These are phyloP conservation scores for Ganoderma lingzhi DNA, from an alignment of 1,284 basidiomycete genomes.

Conservation along the genomic window DNA sequence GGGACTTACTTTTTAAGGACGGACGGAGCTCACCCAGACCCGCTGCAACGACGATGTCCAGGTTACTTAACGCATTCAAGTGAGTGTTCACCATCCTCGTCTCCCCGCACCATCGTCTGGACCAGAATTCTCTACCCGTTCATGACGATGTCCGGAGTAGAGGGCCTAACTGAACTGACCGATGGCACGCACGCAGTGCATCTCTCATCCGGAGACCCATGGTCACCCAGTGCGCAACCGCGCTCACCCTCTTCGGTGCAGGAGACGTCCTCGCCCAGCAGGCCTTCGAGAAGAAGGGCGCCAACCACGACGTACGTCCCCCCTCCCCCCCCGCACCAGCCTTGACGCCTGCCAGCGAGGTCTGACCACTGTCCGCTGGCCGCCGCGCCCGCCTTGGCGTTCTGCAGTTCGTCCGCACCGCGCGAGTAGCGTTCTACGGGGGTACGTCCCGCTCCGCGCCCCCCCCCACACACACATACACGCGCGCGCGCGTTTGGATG, in stretches of 20 bases:
- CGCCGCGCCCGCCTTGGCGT: not conserved
- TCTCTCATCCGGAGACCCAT: slow-evolving; percentile 71
- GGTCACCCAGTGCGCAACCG: slow-evolving; percentile 69
- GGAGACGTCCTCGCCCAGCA: slow-evolving; percentile 90
- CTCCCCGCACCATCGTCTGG: not conserved
- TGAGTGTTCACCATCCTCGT: slow-evolving; percentile 37
- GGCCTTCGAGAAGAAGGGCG: slow-evolving; percentile 73
- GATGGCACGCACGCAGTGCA: slow-evolving; percentile 54
- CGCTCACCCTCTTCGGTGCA: slow-evolving; percentile 73
- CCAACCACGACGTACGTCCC: slow-evolving; percentile 70
- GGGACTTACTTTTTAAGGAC: not conserved
- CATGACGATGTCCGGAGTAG: no score
- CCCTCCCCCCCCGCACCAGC: not conserved
- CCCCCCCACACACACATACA: not conserved
- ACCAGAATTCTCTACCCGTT: no score
- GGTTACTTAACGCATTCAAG: slow-evolving; percentile 63
- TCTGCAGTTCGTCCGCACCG: slow-evolving; percentile 71
- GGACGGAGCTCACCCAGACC: not conserved
- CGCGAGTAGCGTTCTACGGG: slow-evolving; percentile 79
- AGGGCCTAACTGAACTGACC: not conserved
- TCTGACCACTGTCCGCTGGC: not conserved
- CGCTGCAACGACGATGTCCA: slow-evolving; percentile 44
- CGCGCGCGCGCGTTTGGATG: not conserved
- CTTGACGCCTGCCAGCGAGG: slow-evolving; percentile 3
- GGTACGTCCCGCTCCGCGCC: slow-evolving; percentile 46